phyloP scores from a whole-genome alignment of 441 rosid species.

The Eugenia klotzschiana region DNA sequence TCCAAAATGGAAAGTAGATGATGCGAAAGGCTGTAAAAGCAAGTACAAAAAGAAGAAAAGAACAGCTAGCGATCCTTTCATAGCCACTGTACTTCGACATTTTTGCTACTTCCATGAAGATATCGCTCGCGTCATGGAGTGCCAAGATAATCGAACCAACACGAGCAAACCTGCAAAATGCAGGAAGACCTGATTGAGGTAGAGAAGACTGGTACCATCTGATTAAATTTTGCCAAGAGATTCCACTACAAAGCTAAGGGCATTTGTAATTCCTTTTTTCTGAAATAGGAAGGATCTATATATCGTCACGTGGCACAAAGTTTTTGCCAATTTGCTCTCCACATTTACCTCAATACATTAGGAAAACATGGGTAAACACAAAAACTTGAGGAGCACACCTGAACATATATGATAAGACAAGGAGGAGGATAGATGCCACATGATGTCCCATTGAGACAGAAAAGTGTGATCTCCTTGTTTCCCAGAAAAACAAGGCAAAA shows the following conservation, averaged over 20 bases:
- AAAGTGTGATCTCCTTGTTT: slow-evolving; percentile 46
- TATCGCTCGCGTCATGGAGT: slow-evolving; percentile 46
- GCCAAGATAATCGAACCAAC: slow-evolving; percentile 44
- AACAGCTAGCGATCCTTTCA: slow-evolving; percentile 27
- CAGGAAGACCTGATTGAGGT: not conserved
- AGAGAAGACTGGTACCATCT: not conserved
- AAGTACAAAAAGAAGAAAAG: slow-evolving; percentile 31
- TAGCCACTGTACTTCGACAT: slow-evolving; percentile 51
- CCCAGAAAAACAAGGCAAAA: slow-evolving; percentile 54
- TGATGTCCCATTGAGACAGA: slow-evolving; percentile 50
- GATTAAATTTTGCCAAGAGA: not conserved
- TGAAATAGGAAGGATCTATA: not conserved
- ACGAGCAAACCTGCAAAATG: slow-evolving; percentile 30
- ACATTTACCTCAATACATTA: not conserved
- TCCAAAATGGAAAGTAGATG: slow-evolving; percentile 39
- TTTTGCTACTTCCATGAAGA: slow-evolving; percentile 49
- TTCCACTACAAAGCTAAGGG: not conserved
- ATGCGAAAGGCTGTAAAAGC: slow-evolving; percentile 37
- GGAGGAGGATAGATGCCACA: slow-evolving; percentile 28
- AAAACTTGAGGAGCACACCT: slow-evolving; percentile 17
- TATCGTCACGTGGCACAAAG: not conserved
- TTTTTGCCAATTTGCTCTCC: not conserved
- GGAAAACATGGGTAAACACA: not conserved
- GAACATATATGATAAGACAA: slow-evolving; percentile 33
- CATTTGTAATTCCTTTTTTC: no score